Percentiles rank a stretch among this genome's conserved stretches.
phyloP scores from a whole-genome alignment of 306 rosid genomes.

The Gynostemma pentaphyllum region DNA sequence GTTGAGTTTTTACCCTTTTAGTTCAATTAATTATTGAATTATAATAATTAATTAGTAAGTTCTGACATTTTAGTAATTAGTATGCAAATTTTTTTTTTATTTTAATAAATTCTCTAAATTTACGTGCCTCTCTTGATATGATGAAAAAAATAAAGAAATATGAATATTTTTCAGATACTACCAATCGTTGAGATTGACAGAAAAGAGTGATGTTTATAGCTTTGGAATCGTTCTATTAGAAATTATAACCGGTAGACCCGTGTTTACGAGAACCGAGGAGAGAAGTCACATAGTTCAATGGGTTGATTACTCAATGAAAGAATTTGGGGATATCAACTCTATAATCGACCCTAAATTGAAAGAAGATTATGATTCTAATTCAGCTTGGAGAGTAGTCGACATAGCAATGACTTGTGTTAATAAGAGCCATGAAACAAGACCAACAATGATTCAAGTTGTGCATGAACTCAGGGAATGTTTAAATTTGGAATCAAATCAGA shows the following conservation, averaged over 20 bases:
- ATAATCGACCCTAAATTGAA: background rate
- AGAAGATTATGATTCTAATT: background rate
- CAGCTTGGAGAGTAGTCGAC: background rate
- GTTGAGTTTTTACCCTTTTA: too few relatives aligned
- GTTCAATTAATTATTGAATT: too few relatives aligned
- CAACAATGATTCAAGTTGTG: background rate
- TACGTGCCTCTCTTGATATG: too few relatives aligned
- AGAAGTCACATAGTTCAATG: background rate
- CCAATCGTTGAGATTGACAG: background rate
- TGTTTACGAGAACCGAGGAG: background rate
- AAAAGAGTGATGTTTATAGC: conserved; percentile 5
- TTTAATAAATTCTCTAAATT: too few relatives aligned
- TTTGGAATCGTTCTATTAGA: background rate
- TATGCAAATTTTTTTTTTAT: too few relatives aligned
- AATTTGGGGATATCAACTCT: background rate
- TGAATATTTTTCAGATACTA: background rate
- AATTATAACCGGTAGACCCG: background rate
- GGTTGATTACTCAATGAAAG: background rate
- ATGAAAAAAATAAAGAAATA: background rate
- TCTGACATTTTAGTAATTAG: too few relatives aligned
- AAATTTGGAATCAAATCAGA: background rate
- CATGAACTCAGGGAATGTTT: background rate
- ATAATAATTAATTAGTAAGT: too few relatives aligned
- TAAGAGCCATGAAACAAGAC: background rate
- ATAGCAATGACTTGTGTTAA: background rate